Conservation (phyloP, 1,284 basidiomycete species). For the Omphalotus olearius region DNA sequence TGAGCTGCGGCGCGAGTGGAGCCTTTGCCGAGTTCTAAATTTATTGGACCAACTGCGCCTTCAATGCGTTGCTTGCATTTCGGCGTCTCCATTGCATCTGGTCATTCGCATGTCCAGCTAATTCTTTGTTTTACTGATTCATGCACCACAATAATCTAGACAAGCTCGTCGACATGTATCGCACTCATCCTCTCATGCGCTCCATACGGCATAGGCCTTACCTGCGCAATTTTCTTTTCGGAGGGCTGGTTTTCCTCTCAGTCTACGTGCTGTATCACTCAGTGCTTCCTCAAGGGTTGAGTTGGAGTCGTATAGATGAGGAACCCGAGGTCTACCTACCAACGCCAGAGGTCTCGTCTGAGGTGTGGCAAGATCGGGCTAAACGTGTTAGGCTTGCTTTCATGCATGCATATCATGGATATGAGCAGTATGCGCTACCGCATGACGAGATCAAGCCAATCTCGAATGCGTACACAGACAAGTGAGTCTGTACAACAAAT, state of each 20-base stretch:
- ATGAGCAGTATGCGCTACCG: conserved; percentile 51
- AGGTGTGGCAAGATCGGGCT: conserved; percentile 51
- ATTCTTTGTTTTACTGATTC: neutral
- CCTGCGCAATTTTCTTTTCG: conserved; percentile 21
- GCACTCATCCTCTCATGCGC: conserved; percentile 12
- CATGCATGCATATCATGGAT: conserved; percentile 59
- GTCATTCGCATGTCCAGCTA: no score
- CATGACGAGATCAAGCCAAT: conserved; percentile 60
- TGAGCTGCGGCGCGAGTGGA: no score
- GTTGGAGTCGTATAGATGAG: conserved; percentile 13
- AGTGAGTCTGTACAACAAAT: conserved; percentile 45
- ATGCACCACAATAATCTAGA: conserved; percentile 7
- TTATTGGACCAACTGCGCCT: no score
- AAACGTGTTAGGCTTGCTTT: conserved; percentile 56
- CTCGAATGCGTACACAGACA: conserved; percentile 40
- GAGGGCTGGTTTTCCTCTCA: conserved; percentile 15
- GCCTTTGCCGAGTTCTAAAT: no score
- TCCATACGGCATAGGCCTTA: conserved; percentile 21
- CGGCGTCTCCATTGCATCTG: no score
- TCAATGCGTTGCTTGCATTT: no score
- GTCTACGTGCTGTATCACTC: conserved; percentile 17
- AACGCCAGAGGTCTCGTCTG: conserved; percentile 20
- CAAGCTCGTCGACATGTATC: conserved; percentile 10
- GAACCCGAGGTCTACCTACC: conserved; percentile 12
- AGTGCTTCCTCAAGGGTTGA: conserved; percentile 1